Conservation (phyloP, 1,139 yeast species). For the Petasospora fabianii region DNA sequence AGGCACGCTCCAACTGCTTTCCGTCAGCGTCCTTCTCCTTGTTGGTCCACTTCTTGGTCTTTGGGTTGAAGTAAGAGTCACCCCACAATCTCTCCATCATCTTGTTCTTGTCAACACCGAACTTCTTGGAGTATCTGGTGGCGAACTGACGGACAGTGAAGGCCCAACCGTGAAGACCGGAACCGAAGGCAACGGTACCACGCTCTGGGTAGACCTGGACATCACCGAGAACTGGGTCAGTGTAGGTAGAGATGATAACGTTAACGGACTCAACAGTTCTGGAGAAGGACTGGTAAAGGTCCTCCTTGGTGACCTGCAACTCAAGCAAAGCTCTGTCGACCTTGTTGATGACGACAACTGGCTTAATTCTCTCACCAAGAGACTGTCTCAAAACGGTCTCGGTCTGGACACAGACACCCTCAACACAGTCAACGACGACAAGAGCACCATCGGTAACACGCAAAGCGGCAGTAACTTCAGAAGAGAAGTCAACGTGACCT, state of each 20-base stretch:
- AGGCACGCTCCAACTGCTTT: conserved; percentile 95
- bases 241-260: conserved; percentile 95
- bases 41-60: conserved; percentile 99
- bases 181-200: conserved; percentile 99
- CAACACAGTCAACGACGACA: conserved; percentile 98
- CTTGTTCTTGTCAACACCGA: conserved; percentile 97
- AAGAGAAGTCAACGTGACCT: conserved; percentile 99
- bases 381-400: conserved; percentile 99
- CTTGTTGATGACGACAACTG: conserved; percentile 97
- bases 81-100: conserved; percentile 99
- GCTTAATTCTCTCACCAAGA: conserved; percentile 99
- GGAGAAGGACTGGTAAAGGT: conserved; percentile 95
- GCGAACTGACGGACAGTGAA: conserved; percentile 99
- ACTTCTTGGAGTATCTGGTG: conserved; percentile 96
- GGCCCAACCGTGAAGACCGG: conserved; percentile 99
- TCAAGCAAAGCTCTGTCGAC: conserved; percentile 99
- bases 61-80: conserved; percentile 99
- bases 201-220: conserved; percentile 97
- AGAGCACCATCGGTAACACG: conserved; percentile 99
- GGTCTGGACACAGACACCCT: conserved; percentile 99
- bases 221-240: conserved; percentile 90
- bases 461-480: conserved; percentile 99
- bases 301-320: conserved; percentile 98
- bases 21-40: conserved; percentile 96
- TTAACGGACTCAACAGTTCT: conserved; percentile 99